Conservation (phyloP, 371 early-diverging fungal species). For the Dinochytrium kinnereticum region DNA sequence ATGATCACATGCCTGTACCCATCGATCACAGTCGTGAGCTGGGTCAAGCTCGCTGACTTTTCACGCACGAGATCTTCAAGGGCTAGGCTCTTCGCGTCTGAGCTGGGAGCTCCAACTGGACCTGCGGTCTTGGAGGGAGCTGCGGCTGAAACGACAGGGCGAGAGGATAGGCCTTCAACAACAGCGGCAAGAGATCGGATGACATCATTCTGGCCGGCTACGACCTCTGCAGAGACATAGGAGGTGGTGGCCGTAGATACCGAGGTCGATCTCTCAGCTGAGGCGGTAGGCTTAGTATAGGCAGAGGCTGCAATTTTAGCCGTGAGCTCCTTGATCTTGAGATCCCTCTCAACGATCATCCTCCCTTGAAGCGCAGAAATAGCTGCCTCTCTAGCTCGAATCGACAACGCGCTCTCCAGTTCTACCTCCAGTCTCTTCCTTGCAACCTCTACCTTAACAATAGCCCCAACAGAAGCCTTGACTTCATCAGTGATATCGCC, state of each 20-base stretch:
- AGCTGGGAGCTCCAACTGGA: too few relatives aligned
- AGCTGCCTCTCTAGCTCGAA: slow-evolving; percentile 12
- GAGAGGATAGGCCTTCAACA: not conserved
- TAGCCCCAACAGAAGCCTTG: not conserved
- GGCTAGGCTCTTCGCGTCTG: not conserved
- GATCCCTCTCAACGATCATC: slow-evolving; percentile 10
- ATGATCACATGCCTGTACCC: not conserved
- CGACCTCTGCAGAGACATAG: not conserved
- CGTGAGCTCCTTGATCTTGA: slow-evolving; percentile 1
- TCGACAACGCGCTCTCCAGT: not conserved
- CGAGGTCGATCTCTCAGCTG: too few relatives aligned
- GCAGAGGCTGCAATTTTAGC: too few relatives aligned
- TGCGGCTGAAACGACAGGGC: not conserved
- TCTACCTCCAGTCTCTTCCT: slow-evolving; percentile 2
- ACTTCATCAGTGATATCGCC: not conserved
- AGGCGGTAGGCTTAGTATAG: too few relatives aligned
- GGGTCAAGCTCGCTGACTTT: not conserved
- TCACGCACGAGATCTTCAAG: too few relatives aligned
- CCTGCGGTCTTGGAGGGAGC: not conserved
- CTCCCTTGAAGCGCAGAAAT: slow-evolving; percentile 14
- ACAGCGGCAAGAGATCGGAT: not conserved
- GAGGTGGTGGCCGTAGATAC: too few relatives aligned
- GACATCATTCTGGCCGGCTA: not conserved
- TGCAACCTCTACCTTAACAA: not conserved
- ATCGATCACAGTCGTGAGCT: not conserved